Evolutionary conservation across 805 yeast species (phyloP).

Genomic region (Metschnikowia noctiluminum): DNA sequence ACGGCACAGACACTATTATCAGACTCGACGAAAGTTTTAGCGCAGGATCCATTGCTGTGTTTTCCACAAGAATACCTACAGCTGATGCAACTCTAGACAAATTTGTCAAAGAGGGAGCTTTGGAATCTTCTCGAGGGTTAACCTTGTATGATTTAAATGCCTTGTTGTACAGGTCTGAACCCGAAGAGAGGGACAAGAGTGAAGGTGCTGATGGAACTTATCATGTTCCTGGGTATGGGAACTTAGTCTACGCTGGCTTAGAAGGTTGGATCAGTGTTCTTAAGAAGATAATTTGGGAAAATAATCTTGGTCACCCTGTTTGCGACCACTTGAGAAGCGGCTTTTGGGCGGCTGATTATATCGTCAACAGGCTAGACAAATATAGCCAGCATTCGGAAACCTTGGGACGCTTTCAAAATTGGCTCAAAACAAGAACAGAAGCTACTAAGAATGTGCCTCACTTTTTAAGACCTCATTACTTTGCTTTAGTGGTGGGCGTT

Average conservation of each 20-base stretch:
- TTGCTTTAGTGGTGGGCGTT: conserved; percentile 75
- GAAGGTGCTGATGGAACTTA: conserved; percentile 72
- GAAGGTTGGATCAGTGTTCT: conserved; percentile 87
- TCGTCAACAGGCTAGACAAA: conserved; percentile 57
- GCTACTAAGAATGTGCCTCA: conserved; percentile 68
- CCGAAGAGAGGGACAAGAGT: conserved; percentile 83
- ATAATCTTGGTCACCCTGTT: conserved; percentile 81
- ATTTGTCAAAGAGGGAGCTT: conserved; percentile 70
- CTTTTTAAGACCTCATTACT: conserved; percentile 81
- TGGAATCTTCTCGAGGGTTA: conserved; percentile 63
- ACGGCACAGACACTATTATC: conserved; percentile 51
- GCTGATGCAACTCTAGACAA: conserved; percentile 65
- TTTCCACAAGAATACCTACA: conserved; percentile 64
- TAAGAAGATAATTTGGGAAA: conserved; percentile 56
- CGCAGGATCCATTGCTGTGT: conserved; percentile 86
- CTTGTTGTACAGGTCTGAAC: conserved; percentile 71
- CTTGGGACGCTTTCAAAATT: conserved; percentile 54
- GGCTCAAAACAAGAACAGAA: conserved; percentile 66
- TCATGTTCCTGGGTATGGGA: conserved; percentile 69
- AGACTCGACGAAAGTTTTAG: conserved; percentile 62
- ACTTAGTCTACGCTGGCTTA: conserved; percentile 79
- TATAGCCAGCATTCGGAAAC: conserved; percentile 46
- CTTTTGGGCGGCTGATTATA: conserved; percentile 83
- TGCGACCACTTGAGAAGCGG: conserved; percentile 81
- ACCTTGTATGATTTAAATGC: conserved; percentile 70